Conservation (phyloP, 2,329 filamentous ascomycete genomes). For the Bisporella sp. region DNA sequence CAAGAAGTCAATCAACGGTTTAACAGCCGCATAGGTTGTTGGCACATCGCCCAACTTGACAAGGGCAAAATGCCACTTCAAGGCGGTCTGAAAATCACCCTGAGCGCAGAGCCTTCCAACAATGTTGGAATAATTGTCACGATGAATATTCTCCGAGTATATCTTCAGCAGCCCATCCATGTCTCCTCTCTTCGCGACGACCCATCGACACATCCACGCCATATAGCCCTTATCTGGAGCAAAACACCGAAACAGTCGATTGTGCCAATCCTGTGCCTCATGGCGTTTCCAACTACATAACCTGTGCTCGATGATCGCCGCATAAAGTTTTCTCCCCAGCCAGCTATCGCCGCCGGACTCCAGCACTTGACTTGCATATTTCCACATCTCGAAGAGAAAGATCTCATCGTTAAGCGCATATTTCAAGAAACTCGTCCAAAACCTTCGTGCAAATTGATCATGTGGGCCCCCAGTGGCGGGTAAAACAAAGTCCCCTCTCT, state of each 20-base stretch:
- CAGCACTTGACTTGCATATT: slow-evolving; percentile 35
- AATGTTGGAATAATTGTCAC: slow-evolving; percentile 36
- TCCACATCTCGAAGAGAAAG: slow-evolving; percentile 30
- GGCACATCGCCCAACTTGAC: slow-evolving; percentile 36
- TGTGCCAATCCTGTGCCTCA: slow-evolving; percentile 22
- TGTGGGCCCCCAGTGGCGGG: slow-evolving; percentile 28
- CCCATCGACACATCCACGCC: slow-evolving; percentile 27
- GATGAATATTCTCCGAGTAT: slow-evolving; percentile 30
- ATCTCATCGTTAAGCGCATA: slow-evolving; percentile 26
- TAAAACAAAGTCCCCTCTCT: slow-evolving; percentile 29
- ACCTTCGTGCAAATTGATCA: slow-evolving; percentile 26
- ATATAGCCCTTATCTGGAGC: slow-evolving; percentile 29
- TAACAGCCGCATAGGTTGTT: slow-evolving; percentile 27
- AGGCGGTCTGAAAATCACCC: slow-evolving; percentile 31
- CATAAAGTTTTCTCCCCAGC: slow-evolving; percentile 31
- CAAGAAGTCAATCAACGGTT: slow-evolving; percentile 33
- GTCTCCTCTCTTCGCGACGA: slow-evolving; percentile 16
- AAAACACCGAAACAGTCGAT: slow-evolving; percentile 19
- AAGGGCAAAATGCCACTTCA: slow-evolving; percentile 40
- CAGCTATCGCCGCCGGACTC: slow-evolving; percentile 29
- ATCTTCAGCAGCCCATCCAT: slow-evolving; percentile 33
- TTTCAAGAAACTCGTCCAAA: slow-evolving; percentile 40
- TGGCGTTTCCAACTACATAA: slow-evolving; percentile 17
- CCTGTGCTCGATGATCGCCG: slow-evolving; percentile 33
- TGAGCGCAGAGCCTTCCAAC: slow-evolving; percentile 33